Evolutionary conservation across 371 early-diverging fungal species (phyloP), one percentile per base, ranked within the genome.

Genomic region (Haplosporangium sp.): DNA sequence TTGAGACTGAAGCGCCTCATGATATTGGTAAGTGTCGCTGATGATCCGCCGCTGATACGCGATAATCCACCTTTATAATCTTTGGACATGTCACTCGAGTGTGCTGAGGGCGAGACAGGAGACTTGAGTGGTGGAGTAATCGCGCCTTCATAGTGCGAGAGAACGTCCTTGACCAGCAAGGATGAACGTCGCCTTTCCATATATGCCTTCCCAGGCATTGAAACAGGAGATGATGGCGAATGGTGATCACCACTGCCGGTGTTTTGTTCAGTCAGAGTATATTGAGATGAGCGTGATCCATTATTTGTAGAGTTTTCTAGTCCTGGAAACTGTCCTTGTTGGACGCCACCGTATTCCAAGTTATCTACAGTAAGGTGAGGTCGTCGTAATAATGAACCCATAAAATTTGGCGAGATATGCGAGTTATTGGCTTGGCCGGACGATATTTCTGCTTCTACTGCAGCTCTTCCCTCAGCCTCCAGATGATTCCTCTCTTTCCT

Each of bases 81-180:
- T 39, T 59, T 70, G 3, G 60, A 40, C 44, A 42, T 53, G 0
- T 58, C 61, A 8, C 40, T 50, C 4, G 81, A 67, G 3, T 59
- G 34, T 0, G 65, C 55, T 35, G 76, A 61, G 1, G 82, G 76
- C 9, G 82, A 81, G 0, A 65, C 67, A 4, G 79, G 79, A 3
- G 74, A 78, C 55, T 74, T 78, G 61, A 78, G 59, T 1, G 82
- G 82, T 3, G 82, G 76, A 2, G 75, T 81, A 53, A 60, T 62
- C 45, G 65, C 47, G 52, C 82, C 74, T n/a, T 81, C 69, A n/a
- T 72, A 81, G 15, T 65, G 63, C 10, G 75, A 63, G 11, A 81
- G 69, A 2, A 81, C 76, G 38, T 81, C 82, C 56, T 69, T 74
- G 69, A 81, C 66, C 56, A 71, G 50, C 50, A 81, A 35, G 1